Base-by-base conservation (phyloP, 768 basidiomycete genomes). In the Boletellus emodensis region DNA sequence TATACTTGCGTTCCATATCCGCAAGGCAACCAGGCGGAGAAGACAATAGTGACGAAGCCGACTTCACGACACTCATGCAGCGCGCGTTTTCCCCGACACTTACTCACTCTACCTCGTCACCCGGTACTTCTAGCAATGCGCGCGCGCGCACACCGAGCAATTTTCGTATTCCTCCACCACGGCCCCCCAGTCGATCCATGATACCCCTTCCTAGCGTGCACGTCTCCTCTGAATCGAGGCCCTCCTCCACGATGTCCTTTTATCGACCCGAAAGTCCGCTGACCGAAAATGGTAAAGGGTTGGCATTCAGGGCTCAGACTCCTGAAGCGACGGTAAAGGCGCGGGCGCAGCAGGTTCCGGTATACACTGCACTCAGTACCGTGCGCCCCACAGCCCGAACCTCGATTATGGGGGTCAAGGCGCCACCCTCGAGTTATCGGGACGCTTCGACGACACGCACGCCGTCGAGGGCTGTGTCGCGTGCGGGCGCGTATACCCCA, bases 181-280 rank as follows among this genome's bases (percentile, higher is more conserved):
- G 89, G 32, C 89, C 89, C 26, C 87, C 89, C 2, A 90, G 89
- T 60, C 79, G 86, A 47, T 92, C 90, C 6, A 85, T 81, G 81
- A 90, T 92, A 49, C 89, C 89, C 18, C 76, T 90, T 22, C 89
- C 90, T 8, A 83, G 77, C 55, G 72, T 90, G 3, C 84, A 86
- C 48, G 69, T 88, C 36, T 81, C 81, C 3, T 79, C 83, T 5
- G 79, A 82, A 9, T 89, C 87, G 17, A 76, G 88, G 32, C 85
- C 89, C 1, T 76, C 78, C 1, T 82, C 87, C 2, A 77, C 85
- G 6, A 80, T 87, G 79, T 90, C 89, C 6, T 75, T 80, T 51
- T 81, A 83, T 39, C 74, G 76, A 40, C 71, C 80, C 7, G 81
- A 80, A 52, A 83, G 79, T 50, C 78, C 75, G 8, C 66, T 76